phyloP scores from a whole-genome alignment of 2,329 filamentous ascomycete genomes.

The Stenocarpella maydis region DNA sequence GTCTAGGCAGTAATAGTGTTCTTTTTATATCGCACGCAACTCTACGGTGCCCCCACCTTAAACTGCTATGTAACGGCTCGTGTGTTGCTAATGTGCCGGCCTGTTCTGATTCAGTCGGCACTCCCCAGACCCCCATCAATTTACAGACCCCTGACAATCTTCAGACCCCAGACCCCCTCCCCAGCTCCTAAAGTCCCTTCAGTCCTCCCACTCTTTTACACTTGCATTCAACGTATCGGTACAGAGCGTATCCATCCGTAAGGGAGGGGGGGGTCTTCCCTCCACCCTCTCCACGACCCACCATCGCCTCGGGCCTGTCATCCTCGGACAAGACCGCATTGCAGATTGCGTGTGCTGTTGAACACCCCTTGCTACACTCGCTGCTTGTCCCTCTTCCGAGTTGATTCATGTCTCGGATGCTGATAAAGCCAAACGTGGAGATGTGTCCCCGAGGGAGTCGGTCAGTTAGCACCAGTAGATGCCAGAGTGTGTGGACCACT shows the following conservation, averaged over 20 bases:
- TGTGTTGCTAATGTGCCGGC: constrained; percentile 11
- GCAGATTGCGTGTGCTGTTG: constrained; percentile 7
- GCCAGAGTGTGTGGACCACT: too few relatives aligned
- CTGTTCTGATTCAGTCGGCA: constrained; percentile 10
- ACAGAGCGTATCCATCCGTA: neutral
- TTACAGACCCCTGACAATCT: too few relatives aligned
- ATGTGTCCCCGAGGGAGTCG: neutral
- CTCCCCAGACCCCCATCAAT: neutral
- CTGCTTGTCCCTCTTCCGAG: constrained; percentile 7
- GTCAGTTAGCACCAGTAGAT: too few relatives aligned
- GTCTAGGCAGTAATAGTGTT: constrained; percentile 12
- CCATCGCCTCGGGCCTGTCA: neutral
- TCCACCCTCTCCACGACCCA: constrained; percentile 4
- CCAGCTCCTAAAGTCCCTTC: neutral
- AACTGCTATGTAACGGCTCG: constrained; percentile 10
- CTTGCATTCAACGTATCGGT: constrained; percentile 6
- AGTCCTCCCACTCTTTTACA: neutral
- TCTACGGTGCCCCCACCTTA: neutral
- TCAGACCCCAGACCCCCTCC: neutral
- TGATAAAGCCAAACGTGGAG: constrained; percentile 11
- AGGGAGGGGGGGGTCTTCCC: neutral
- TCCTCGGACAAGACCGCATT: neutral
- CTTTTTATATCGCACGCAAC: constrained; percentile 16
- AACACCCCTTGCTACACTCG: constrained; percentile 23
- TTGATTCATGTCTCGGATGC: constrained; percentile 24